Conservation (phyloP, 129 eudicot genomes). For the Escallonia rubra region DNA sequence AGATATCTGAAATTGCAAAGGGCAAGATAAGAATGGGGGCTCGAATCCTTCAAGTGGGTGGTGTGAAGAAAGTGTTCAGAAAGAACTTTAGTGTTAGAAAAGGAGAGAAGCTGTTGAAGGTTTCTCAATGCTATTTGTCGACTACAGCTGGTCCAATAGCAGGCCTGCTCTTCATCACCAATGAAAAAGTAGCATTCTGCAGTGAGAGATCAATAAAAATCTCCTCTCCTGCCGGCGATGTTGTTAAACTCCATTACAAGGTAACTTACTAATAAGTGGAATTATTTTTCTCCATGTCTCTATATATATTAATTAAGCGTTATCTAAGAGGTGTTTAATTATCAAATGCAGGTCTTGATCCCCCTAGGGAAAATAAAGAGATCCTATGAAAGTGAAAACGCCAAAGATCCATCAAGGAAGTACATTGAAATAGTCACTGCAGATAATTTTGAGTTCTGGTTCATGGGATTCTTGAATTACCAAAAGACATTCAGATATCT, state of each 20-base stretch:
- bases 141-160: slow-evolving; percentile 43
- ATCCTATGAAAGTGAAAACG: slow-evolving; percentile 15
- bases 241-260: slow-evolving; percentile 24
- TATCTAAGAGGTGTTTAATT: not conserved
- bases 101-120: slow-evolving; percentile 30
- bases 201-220: slow-evolving; percentile 34
- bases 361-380: slow-evolving; percentile 19
- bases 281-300: not conserved
- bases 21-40: slow-evolving; percentile 37
- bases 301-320: not conserved
- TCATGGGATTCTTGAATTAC: slow-evolving; percentile 30
- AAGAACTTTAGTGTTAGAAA: slow-evolving; percentile 19
- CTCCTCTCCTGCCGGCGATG: slow-evolving; percentile 21
- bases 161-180: slow-evolving; percentile 33
- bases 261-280: not conserved
- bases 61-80: slow-evolving; percentile 30
- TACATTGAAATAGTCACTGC: slow-evolving; percentile 25
- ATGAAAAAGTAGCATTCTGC: slow-evolving; percentile 25
- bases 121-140: slow-evolving; percentile 33
- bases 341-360: slow-evolving; percentile 1
- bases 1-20: slow-evolving; percentile 25
- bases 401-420: slow-evolving; percentile 16
- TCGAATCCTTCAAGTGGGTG: slow-evolving; percentile 35
- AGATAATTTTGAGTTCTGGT: slow-evolving; percentile 43
- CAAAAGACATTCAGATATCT: slow-evolving; percentile 20